Percentiles rank a stretch among this genome's conserved stretches.
These are phyloP conservation scores for Pyrenophora seminiperda DNA, from an alignment of 2,329 filamentous ascomycete genomes.

Conservation along the genomic window DNA sequence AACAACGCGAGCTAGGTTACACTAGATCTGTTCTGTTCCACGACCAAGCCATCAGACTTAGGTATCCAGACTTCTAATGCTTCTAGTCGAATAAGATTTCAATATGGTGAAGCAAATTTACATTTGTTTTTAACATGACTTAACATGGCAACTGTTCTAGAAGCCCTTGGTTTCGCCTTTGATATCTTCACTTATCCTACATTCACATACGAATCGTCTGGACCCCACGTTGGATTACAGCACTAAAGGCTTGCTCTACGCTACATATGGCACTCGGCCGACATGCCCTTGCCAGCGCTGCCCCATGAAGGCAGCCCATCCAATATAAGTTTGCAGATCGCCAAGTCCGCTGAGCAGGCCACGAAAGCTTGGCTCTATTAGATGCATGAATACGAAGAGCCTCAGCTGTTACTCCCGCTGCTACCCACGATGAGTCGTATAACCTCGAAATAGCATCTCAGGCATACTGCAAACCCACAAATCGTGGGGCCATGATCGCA, in stretches of 20 bases:
- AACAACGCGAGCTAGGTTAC: conserved; percentile 3
- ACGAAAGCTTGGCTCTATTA: conserved; percentile 4
- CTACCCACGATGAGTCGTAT: background rate
- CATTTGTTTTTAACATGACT: too few relatives aligned
- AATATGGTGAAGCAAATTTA: too few relatives aligned
- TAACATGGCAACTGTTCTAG: too few relatives aligned
- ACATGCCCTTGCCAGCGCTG: background rate
- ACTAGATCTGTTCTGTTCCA: background rate
- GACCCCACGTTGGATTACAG: too few relatives aligned
- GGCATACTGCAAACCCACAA: too few relatives aligned
- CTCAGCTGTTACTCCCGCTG: background rate
- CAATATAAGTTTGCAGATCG: conserved; percentile 16
- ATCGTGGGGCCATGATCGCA: too few relatives aligned
- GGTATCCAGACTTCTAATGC: background rate
- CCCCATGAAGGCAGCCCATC: background rate
- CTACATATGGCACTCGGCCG: background rate
- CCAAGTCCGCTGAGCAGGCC: conserved; percentile 5
- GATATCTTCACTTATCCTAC: too few relatives aligned
- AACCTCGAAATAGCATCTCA: too few relatives aligned
- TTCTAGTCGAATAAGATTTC: background rate
- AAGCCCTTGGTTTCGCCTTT: too few relatives aligned
- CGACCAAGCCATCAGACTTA: background rate
- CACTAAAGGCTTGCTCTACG: too few relatives aligned
- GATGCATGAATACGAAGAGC: conserved; percentile 7
- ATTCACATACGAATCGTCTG: too few relatives aligned